Percentiles rank a stretch among this genome's conserved stretches.
These are phyloP conservation scores for Acanthamoeba lenticulata DNA, from an alignment of 208 protist genomes.

Conservation along the genomic window DNA sequence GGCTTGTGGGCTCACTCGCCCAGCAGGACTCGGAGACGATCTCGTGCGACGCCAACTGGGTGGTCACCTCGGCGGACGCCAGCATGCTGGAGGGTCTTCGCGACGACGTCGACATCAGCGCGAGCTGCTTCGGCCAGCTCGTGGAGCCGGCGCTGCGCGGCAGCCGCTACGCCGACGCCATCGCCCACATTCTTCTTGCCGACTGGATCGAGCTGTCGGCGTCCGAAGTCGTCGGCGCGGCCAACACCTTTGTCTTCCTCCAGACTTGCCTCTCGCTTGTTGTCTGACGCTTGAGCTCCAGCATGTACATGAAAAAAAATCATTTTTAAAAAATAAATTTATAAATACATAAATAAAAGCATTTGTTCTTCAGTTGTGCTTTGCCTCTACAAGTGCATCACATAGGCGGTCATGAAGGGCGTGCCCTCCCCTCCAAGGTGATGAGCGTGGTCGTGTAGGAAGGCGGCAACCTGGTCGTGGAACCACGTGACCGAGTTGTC, in stretches of 20 bases:
- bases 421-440: neutral
- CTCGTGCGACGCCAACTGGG: neutral
- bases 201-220: constrained; percentile 21
- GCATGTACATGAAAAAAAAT: neutral
- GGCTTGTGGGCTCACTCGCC: neutral
- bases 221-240: neutral
- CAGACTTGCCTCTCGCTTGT: neutral
- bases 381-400: neutral
- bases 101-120: neutral
- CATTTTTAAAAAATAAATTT: no score
- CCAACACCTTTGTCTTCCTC: neutral
- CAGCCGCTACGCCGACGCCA: neutral
- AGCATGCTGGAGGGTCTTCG: neutral
- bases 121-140: neutral
- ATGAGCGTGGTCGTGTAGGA: constrained; percentile 48
- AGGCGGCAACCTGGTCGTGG: constrained; percentile 68
- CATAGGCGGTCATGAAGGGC: constrained; percentile 12
- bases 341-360: no score
- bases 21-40: neutral
- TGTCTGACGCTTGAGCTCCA: neutral
- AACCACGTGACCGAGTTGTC: constrained; percentile 41
- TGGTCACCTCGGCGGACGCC: neutral
- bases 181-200: neutral
- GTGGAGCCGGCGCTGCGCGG: neutral
- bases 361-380: no score